Base-by-base conservation (phyloP, 441 rosid genomes). In the Erysimum pusillum region DNA sequence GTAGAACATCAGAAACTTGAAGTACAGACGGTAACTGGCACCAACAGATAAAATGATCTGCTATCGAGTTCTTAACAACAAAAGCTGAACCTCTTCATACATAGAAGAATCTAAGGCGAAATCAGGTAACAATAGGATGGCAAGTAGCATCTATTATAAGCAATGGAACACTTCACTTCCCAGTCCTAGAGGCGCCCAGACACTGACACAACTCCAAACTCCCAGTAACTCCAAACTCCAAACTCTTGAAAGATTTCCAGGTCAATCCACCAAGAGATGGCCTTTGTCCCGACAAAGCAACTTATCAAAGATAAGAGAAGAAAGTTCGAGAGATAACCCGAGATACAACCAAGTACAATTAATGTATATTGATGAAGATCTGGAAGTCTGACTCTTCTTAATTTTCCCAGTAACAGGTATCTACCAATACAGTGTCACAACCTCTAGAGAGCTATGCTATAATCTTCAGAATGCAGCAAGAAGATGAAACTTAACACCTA, bases 81-180 rank as follows among this genome's bases (percentile, higher is more conserved):
- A 32, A 13, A 34, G 48, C 44, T 52, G 25, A 17, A 63, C 3
- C 39, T 67, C 86, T 85, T 86, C 78, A 83, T 82, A 49, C 67
- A 34, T 11, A 76, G 38, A 68, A 54, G 63, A 71, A 59, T 65
- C 60, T 60, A 67, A 74, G 61, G 35, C 52, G 63, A 79, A 32
- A 69, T 41, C 75, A 77, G 74, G 28, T 58, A 82, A 77, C 41
- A 76, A 63, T 81, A 74, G 63, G 67, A 71, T 72, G 81, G 77
- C 6, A 63, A 82, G 76, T 80, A 82, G 77, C 84, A 76, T 69
- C 63, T 28, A 60, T 41, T 9, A 75, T 31, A 68, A 69, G 67
- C 42, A 62, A 66, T 48, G 64, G 62, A 79, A 60, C 62, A 71
- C 71, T 63, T 77, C 54, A 76, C 74, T 58, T 58, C 36, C 53